These are phyloP conservation scores for Nemania sp. DNA, from an alignment of 2,329 filamentous ascomycete genomes.

Conservation along the genomic window DNA sequence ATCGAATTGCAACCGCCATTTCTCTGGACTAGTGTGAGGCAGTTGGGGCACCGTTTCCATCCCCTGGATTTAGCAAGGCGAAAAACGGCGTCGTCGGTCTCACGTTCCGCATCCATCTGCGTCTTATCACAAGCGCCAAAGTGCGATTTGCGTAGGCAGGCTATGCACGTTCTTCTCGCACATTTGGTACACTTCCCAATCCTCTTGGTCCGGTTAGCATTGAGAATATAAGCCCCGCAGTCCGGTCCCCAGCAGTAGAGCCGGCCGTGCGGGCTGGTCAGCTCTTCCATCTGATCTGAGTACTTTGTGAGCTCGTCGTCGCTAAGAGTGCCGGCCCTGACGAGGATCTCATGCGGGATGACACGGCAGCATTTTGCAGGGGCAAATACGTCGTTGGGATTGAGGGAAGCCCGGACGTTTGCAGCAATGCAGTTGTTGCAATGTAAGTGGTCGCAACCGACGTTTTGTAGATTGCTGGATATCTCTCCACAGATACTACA, in stretches of 20 bases:
- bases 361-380: constrained; percentile 40
- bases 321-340: neutral
- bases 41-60: constrained; percentile 45
- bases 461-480: neutral
- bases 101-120: constrained; percentile 3
- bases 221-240: constrained; percentile 37
- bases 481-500: constrained; percentile 33
- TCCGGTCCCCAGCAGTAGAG: constrained; percentile 39
- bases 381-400: constrained; percentile 29
- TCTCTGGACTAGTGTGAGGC: constrained; percentile 38
- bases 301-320: constrained; percentile 31
- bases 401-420: constrained; percentile 22
- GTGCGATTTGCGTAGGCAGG: constrained; percentile 41
- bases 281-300: constrained; percentile 34
- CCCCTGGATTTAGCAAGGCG: constrained; percentile 32
- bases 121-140: constrained; percentile 37
- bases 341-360: constrained; percentile 24
- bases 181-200: constrained; percentile 36
- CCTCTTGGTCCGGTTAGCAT: constrained; percentile 15
- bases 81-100: constrained; percentile 20
- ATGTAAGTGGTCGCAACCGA: constrained; percentile 29
- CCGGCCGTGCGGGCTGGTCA: constrained; percentile 18
- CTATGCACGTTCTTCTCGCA: constrained; percentile 37
- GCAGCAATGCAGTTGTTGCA: constrained; percentile 27
- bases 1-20: constrained; percentile 40